These are phyloP conservation scores for Simplicillium sp. DNA, from an alignment of 2,329 filamentous ascomycete species.

Conservation along the genomic window DNA sequence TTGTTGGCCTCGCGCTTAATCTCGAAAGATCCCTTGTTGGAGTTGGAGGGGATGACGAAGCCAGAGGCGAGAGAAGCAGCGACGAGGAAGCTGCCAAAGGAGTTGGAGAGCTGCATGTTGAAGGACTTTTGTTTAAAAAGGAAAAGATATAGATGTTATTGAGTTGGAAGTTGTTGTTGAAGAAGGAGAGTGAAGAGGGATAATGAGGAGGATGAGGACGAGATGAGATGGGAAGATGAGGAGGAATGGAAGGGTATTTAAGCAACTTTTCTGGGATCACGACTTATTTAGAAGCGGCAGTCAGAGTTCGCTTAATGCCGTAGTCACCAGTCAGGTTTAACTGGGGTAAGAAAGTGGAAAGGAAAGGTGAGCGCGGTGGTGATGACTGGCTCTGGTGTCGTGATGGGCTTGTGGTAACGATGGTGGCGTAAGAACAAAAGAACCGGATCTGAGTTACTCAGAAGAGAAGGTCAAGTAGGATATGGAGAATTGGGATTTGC, in stretches of 20 bases:
- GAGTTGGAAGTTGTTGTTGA: too few species aligned
- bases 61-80: not conserved
- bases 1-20: not conserved
- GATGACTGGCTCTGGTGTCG: too few species aligned
- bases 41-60: not conserved
- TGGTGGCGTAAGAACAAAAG: too few species aligned
- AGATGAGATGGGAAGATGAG: not conserved
- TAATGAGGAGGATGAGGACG: conserved; percentile 4
- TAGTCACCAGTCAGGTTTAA: too few species aligned
- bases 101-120: not conserved
- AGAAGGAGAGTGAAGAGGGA: conserved; percentile 3
- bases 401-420: too few species aligned
- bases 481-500: too few species aligned
- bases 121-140: not conserved
- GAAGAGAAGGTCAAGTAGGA: too few species aligned
- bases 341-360: too few species aligned
- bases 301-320: too few species aligned
- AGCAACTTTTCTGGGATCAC: not conserved
- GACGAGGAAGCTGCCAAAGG: not conserved
- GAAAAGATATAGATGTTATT: not conserved
- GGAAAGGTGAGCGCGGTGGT: too few species aligned
- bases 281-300: too few species aligned
- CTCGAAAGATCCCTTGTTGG: not conserved
- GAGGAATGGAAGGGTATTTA: not conserved
- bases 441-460: too few species aligned